phyloP scores from a whole-genome alignment of 495 filamentous ascomycete genomes.

The Lasiosphaeris hirsuta region DNA sequence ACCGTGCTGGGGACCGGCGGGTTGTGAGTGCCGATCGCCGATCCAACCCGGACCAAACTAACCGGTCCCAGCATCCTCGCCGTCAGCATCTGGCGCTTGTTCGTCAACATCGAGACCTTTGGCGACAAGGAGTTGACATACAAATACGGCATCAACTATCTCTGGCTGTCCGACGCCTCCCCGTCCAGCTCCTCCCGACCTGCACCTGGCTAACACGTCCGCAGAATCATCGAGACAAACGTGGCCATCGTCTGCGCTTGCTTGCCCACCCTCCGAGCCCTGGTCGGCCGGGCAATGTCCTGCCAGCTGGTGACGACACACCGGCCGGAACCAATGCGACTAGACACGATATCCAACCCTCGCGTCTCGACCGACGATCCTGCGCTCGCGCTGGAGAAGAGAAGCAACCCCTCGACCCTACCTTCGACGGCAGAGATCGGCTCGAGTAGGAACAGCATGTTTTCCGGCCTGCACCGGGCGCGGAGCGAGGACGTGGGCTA shows the following conservation, averaged over 20 bases:
- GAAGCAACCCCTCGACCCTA: too few relatives aligned
- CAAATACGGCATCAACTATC: conserved; percentile 16
- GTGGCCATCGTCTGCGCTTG: conserved; percentile 26
- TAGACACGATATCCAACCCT: conserved; percentile 7
- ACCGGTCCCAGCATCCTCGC: conserved; percentile 16
- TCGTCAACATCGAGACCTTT: not conserved
- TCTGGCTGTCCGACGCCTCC: conserved; percentile 19
- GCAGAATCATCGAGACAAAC: conserved; percentile 21
- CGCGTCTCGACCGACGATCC: too few relatives aligned
- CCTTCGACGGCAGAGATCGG: too few relatives aligned
- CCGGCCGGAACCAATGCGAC: not conserved
- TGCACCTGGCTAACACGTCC: not conserved
- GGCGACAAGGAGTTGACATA: conserved; percentile 9
- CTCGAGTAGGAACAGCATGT: too few relatives aligned
- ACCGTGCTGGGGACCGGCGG: conserved; percentile 22
- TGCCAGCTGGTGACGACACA: conserved; percentile 1
- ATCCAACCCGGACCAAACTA: not conserved
- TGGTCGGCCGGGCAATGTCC: conserved; percentile 14
- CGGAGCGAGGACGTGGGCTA: too few relatives aligned
- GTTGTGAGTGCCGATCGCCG: conserved; percentile 13
- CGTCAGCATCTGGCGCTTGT: conserved; percentile 20
- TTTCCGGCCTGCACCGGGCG: too few relatives aligned
- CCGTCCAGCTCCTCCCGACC: not conserved
- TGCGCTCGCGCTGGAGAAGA: too few relatives aligned
- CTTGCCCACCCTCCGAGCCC: conserved; percentile 19